Evolutionary conservation across 331 rosid species (phyloP).

Genomic region (Prunus yedoensis): DNA sequence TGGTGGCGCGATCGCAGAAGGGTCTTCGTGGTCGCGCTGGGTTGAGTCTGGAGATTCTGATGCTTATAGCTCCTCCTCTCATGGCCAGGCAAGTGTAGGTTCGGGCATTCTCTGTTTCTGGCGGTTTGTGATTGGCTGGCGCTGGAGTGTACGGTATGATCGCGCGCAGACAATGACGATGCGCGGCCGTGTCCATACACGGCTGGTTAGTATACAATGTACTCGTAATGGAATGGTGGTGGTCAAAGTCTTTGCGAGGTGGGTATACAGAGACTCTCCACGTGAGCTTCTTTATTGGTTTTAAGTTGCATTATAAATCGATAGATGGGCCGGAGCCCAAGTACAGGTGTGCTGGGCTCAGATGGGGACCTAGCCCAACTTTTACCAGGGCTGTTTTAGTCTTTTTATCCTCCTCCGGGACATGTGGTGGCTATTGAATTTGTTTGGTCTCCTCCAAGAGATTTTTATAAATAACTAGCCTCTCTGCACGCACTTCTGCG

Average conservation of each 20-base stretch:
- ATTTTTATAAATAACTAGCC: no score
- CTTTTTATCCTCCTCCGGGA: no score
- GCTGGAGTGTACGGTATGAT: conserved; percentile 4
- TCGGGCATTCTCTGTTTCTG: conserved; percentile 12
- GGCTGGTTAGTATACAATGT: not conserved
- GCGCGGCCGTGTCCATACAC: conserved; percentile 16
- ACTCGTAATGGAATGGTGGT: not conserved
- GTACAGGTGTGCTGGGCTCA: not conserved
- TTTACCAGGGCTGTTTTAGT: no score
- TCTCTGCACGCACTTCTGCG: no score
- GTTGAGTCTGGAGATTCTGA: not conserved
- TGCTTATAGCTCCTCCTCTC: conserved; percentile 2
- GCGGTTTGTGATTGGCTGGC: not conserved
- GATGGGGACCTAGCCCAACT: no score
- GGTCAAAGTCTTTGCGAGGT: not conserved
- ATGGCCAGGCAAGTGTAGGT: conserved; percentile 11
- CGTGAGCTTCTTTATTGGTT: not conserved
- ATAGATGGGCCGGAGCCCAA: not conserved
- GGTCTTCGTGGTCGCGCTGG: not conserved
- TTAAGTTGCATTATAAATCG: not conserved
- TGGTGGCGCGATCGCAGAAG: not conserved
- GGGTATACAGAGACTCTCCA: not conserved
- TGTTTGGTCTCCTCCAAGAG: no score
- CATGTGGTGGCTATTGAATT: no score
- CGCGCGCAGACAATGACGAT: conserved; percentile 8